Base-by-base conservation (phyloP, 345 rosid species). In the Melaleuca alternifolia region DNA sequence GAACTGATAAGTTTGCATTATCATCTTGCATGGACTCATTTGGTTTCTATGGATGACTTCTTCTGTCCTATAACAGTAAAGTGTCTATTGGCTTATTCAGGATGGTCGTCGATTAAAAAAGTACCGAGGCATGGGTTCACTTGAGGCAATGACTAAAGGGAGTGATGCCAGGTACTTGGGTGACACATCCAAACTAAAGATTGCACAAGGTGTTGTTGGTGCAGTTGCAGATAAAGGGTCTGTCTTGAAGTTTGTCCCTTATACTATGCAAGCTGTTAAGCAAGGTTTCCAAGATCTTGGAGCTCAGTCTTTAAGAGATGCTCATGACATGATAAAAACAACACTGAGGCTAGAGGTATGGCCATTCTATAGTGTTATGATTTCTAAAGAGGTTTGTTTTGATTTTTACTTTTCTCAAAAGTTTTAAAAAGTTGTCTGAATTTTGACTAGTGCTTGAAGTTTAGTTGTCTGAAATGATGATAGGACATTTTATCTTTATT, bases 171-270 rank as follows among this genome's bases (percentile, higher is more conserved):
- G 99, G 89, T 96, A 97, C 89, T 90, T 97, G 56, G 99, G 99
- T 18, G 99, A 97, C 88, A 91, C 89, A 26, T 87, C 96, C 0
- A 96, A 93, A 89, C 92, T 96, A 79, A 97, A 97, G 94, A 95
- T 97, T 89, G 99, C 99, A n/a, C 98, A 96, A 91, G 99, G 99
- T 53, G 99, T 97, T 65, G 99, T 97, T 50, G 99, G 99, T 88
- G 94, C 98, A 51, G 98, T 97, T 84, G 94, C 95, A 26, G 99
- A 97, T 91, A 96, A 95, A 92, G 99, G 98, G n/a, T 96, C 99
- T 5, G 94, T 96, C 18, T 91, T 96, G 89, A 93, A 93, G 89
- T 90, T 95, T 84, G 75, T 95, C 85, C 99, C 99, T 86, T 96
- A 97, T 90, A 92, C 98, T 6, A 94, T 96, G 95, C 99, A 97